Evolutionary conservation across 768 basidiomycete species (phyloP).

Genomic region (Russula virescens): DNA sequence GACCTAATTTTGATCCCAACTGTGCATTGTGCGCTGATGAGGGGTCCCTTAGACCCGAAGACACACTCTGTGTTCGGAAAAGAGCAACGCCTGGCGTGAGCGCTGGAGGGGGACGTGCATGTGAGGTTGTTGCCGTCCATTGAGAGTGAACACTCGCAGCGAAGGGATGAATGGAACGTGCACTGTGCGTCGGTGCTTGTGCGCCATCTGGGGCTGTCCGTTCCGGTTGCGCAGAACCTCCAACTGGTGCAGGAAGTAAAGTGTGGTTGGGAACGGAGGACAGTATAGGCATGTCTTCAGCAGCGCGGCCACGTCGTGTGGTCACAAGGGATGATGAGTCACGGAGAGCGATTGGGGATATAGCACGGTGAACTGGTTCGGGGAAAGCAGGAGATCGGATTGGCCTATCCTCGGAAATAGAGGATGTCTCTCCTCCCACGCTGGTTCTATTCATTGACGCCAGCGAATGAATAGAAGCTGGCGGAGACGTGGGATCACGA

Average conservation of each 20-base stretch:
- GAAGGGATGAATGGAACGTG: constrained; percentile 2
- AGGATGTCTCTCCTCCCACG: background rate
- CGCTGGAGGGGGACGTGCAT: background rate
- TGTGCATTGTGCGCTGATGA: too few relatives aligned
- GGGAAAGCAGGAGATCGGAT: too few relatives aligned
- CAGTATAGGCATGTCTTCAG: background rate
- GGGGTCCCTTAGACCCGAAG: too few relatives aligned
- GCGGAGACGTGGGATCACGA: background rate
- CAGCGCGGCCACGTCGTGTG: background rate
- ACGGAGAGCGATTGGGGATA: background rate
- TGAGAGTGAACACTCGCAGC: constrained; percentile 16
- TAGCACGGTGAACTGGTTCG: too few relatives aligned
- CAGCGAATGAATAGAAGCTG: background rate
- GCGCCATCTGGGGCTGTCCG: background rate
- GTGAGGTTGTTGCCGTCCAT: background rate
- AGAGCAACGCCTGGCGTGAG: background rate
- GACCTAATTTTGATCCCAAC: too few relatives aligned
- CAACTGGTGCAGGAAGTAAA: background rate
- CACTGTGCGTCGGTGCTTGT: background rate
- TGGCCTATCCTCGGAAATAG: too few relatives aligned
- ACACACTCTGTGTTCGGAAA: background rate
- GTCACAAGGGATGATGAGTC: background rate
- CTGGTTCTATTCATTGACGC: background rate
- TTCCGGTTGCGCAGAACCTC: background rate
- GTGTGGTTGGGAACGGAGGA: background rate